These are phyloP conservation scores for Metschnikowia chrysomelidarum DNA, from an alignment of 805 yeast species.

Conservation along the genomic window DNA sequence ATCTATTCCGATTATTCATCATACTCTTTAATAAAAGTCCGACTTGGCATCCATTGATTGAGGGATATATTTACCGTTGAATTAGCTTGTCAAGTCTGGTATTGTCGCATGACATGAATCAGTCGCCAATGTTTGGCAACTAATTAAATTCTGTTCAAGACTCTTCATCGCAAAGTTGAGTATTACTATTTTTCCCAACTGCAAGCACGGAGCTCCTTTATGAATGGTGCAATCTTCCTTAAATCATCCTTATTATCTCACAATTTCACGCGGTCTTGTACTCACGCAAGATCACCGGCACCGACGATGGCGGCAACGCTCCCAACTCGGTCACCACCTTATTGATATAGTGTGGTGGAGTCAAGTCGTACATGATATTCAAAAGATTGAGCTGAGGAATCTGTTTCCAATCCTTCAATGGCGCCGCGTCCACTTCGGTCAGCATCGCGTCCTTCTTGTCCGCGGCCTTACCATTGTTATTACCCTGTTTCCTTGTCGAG, in stretches of 20 bases:
- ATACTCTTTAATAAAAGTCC: no score
- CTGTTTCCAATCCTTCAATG: conserved; percentile 59
- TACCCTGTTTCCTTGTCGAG: conserved; percentile 21
- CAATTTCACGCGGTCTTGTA: conserved; percentile 52
- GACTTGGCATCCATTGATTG: no score
- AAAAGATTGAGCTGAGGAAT: conserved; percentile 66
- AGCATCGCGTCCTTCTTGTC: conserved; percentile 18
- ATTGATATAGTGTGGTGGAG: conserved; percentile 91
- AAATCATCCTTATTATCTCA: not conserved
- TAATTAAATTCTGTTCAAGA: no score
- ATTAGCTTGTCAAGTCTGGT: no score
- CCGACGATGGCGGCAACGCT: conserved; percentile 95
- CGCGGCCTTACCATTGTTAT: no score
- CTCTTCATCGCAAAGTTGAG: no score
- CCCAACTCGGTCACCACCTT: conserved; percentile 96
- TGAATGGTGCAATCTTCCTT: not conserved
- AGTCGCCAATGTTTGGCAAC: no score
- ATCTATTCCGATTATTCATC: no score
- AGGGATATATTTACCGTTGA: no score
- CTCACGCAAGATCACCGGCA: conserved; percentile 93
- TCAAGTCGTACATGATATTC: conserved; percentile 87
- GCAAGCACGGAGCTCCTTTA: no score
- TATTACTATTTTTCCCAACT: no score
- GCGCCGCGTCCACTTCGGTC: conserved; percentile 31
- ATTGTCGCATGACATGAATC: no score